Evolutionary conservation across 139 green algal species (phyloP), one percentile per base, ranked within the genome.

Genomic region (Pseudopediastrum boryanum): DNA sequence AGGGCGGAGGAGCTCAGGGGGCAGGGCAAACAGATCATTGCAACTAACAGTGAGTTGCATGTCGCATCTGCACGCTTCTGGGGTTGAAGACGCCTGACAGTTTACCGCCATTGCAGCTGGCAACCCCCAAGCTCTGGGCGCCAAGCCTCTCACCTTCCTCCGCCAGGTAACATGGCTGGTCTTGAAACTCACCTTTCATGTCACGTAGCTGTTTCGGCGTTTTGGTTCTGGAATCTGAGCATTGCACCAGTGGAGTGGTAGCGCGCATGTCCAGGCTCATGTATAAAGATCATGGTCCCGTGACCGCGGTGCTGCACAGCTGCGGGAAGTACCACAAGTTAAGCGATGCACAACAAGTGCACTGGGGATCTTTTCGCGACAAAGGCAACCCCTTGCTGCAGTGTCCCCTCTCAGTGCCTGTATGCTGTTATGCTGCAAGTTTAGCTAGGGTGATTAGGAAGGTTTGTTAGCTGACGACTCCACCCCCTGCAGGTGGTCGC

Each of bases 61-160:
- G 10, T 38, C 54, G 8, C 54, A 39, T 33, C 31, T 33, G 9
- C 59, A 36, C 51, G 50, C 19, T 51, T 23, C 31, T 50, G 48
- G 13, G 0, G 19, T 19, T 78, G 33, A 19, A 31, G 44, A 10
- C 46, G n/a, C 43, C 2, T n/a, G 29, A 8, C 4, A 43, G 54
- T 27, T 29, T 27, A 25, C 19, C 38, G 58, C 1, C 58, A 62
- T n/a, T 42, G 79, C 86, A 94, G 94, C 98, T 44, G 95, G 95
- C 67, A 98, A 98, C 84, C 95, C 95, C 39, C 95, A 98, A 46
- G 85, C 91, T 3, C 84, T 98, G 12, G 95, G 95, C n/a, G 90
- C 95, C 72, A 93, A 93, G 80, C 94, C 95, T 13, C 72, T 98
- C 35, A 95, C 91, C 6, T 98, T 97, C 83, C 87, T 87, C 33